Base-by-base conservation (phyloP, 768 basidiomycete genomes). In the Mrakia gelida region DNA sequence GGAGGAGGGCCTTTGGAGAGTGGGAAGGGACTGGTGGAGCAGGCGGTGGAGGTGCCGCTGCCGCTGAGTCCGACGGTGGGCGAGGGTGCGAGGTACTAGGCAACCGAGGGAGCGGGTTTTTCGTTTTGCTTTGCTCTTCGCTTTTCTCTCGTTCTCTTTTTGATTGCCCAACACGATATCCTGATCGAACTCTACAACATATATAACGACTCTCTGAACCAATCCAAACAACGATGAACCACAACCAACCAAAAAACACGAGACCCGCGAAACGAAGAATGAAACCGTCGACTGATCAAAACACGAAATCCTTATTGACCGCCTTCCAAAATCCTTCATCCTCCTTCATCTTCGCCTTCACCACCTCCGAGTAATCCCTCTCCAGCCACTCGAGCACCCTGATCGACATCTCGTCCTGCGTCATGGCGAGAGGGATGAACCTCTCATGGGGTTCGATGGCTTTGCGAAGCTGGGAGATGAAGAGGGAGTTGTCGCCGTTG, bases 391-490 rank as follows among this genome's bases (percentile, higher is more conserved):
- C 59, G 1, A 56, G 54, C 32, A 59, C 52, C 23, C 72, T 54
- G 7, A 4, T 6, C 21, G 34, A 34, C 72, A 73, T 73, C 30
- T 54, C 26, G 30, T 3, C 34, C 30, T 73, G 49, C 21, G 72
- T 73, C 72, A 73, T 73, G 45, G 52, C 54, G 6, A n/a, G 49
- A 34, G 72, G 72, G 28, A 73, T n/a, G 72, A 28, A 73, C 5
- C 52, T 28, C 13, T 73, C 72, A 16, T 73, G 72, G 7, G 72
- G 72, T 34, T 68, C 34, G 72, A 73, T 59, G 21, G 72, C 72
- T 41, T 59, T 73, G 16, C 54, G 34, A 54, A 73, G 72, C 13
- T 56, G 49, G 30, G 45, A 34, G 67, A 68, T 68, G 8, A 68
- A 68, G 34, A 26, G 16, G 34, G 32, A 13, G 67, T 21, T 38